Conservation (phyloP, 2,329 filamentous ascomycete species). For the Dactylonectria macrodidyma region DNA sequence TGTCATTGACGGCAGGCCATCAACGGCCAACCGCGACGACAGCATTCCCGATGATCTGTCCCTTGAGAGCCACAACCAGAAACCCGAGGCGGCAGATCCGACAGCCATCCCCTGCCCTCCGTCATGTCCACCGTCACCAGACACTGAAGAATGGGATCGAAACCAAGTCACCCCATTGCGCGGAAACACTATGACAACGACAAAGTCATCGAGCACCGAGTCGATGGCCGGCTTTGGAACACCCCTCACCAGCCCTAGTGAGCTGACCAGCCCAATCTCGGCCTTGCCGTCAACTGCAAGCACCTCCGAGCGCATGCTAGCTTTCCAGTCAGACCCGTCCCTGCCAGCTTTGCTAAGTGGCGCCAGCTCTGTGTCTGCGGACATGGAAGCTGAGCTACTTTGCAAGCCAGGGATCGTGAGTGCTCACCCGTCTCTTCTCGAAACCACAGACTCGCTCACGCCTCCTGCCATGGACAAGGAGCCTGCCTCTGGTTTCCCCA, state of each 20-base stretch:
- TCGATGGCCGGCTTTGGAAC: slow-evolving; percentile 65
- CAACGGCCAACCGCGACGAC: slow-evolving; percentile 62
- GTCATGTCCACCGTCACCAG: slow-evolving; percentile 64
- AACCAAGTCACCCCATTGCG: slow-evolving; percentile 54
- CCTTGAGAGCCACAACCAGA: slow-evolving; percentile 27
- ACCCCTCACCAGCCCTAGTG: slow-evolving; percentile 70
- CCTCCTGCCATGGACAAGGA: slow-evolving; percentile 67
- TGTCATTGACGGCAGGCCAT: slow-evolving; percentile 60
- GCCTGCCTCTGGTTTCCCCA: slow-evolving; percentile 60
- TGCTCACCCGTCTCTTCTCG: slow-evolving; percentile 60
- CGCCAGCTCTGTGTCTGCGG: slow-evolving; percentile 75
- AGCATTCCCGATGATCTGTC: slow-evolving; percentile 41
- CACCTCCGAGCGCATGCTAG: slow-evolving; percentile 63
- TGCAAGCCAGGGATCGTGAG: slow-evolving; percentile 63
- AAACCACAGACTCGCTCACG: slow-evolving; percentile 69
- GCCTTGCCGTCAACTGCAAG: slow-evolving; percentile 57
- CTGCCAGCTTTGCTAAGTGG: slow-evolving; percentile 75
- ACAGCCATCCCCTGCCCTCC: slow-evolving; percentile 58
- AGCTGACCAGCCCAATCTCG: slow-evolving; percentile 65
- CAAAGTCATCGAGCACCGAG: slow-evolving; percentile 66
- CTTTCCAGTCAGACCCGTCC: slow-evolving; percentile 75
- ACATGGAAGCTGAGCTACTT: slow-evolving; percentile 73
- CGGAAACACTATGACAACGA: slow-evolving; percentile 59
- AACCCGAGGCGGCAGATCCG: slow-evolving; percentile 36
- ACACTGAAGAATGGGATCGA: slow-evolving; percentile 55